Evolutionary conservation across 345 rosid genomes (phyloP), one percentile per base, ranked within the genome.

Genomic region (Raphanus raphanistrum): DNA sequence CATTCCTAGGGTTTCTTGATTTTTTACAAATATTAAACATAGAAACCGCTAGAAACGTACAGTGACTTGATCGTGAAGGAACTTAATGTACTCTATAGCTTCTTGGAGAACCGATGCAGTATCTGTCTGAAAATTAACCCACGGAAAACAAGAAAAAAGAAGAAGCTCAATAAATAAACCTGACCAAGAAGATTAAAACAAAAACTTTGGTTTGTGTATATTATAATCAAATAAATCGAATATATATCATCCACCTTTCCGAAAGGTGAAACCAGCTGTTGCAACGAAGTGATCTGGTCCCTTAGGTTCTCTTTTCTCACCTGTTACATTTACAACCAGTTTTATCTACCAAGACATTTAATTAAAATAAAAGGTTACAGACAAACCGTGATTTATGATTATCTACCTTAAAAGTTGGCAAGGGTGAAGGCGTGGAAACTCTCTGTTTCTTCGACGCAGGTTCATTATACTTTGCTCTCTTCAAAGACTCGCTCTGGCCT

Each of bases 81-180:
- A 86, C 78, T 89, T 92, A 84, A 94, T 89, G 80, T 89, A 92
- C 63, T 88, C 94, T 63, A 94, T 87, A 31, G 97, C 98, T 88
- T 94, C 98, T 74, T 93, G 89, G 64, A 94, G 98, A 79, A 94
- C 98, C n/a, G 98, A 94, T 63, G 98, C 98, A 32, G 97, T 94
- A 85, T 94, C 98, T 52, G 94, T 94, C 98, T 94, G 90, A 58
- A 76, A 55, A 66, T 31, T 65, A 66, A 57, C 26, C 55, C 17
- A 76, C 73, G 32, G 36, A 31, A 12, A 52, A 41, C 55, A 63
- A 17, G 21, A 11, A 15, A 1, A 62, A 73, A 38, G 10, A 73
- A 38, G 10, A 2, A 41, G 41, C 3, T 67, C 35, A 66, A 61
- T 73, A 66, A 58, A 79, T 48, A 48, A 65, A 43, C 73, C 57